Conservation (phyloP, 1,284 basidiomycete genomes). For the Ceraceosorus bombacis region DNA sequence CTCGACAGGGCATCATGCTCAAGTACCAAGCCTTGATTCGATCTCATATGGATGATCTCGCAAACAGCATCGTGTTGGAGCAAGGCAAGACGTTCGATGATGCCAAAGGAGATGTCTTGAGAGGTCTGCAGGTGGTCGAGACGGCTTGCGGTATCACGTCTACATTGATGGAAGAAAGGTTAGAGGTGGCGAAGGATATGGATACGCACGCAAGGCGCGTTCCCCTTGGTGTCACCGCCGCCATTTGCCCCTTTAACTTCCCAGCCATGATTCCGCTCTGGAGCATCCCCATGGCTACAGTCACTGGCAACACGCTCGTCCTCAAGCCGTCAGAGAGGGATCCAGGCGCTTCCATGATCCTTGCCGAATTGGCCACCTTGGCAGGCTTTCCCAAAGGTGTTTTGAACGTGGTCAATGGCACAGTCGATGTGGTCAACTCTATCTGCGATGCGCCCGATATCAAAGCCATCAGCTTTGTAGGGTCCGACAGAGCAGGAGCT, state of each 20-base stretch:
- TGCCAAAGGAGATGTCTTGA: conserved; percentile 86
- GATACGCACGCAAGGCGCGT: conserved; percentile 78
- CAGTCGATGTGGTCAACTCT: conserved; percentile 78
- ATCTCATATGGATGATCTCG: conserved; percentile 50
- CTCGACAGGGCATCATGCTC: conserved; percentile 78
- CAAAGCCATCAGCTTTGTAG: conserved; percentile 95
- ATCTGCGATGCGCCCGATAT: conserved; percentile 87
- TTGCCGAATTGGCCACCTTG: conserved; percentile 81
- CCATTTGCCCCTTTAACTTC: conserved; percentile 43
- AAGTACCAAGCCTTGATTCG: conserved; percentile 52
- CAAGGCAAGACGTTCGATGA: conserved; percentile 56
- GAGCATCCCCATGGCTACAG: conserved; percentile 56
- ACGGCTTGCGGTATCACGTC: conserved; percentile 74
- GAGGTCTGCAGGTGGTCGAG: conserved; percentile 91
- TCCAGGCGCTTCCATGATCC: conserved; percentile 93
- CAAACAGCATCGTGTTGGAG: conserved; percentile 42
- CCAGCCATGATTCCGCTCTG: conserved; percentile 74
- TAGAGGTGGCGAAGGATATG: conserved; percentile 93
- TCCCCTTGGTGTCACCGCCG: conserved; percentile 54
- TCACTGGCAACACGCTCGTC: conserved; percentile 89
- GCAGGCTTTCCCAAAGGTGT: conserved; percentile 57
- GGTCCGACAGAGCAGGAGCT: conserved; percentile 82
- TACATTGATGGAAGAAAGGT: conserved; percentile 75
- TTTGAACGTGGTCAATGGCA: conserved; percentile 66
- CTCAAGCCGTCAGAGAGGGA: conserved; percentile 94